Percentiles rank a stretch among this genome's conserved stretches.
These are phyloP conservation scores for Colletotrichum sp. DNA, from an alignment of 2,329 filamentous ascomycete species.

Conservation along the genomic window DNA sequence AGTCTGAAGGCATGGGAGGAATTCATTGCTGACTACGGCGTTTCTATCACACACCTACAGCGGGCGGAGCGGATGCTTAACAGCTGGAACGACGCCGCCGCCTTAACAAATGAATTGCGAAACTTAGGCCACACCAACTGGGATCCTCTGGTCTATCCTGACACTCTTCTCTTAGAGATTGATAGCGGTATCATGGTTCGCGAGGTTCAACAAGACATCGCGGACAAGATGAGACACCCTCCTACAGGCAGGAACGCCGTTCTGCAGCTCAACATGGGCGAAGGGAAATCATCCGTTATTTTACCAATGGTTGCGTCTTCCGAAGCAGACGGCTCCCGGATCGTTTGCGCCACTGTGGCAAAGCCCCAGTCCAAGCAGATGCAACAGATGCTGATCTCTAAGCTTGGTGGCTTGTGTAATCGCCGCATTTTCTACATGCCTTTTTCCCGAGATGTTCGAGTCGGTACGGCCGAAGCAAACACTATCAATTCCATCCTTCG, in stretches of 20 bases:
- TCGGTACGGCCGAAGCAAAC: slow-evolving; percentile 33
- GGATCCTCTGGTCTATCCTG: slow-evolving; percentile 55
- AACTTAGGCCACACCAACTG: slow-evolving; percentile 63
- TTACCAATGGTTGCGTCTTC: slow-evolving; percentile 64
- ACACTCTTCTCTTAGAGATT: slow-evolving; percentile 68
- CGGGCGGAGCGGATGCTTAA: slow-evolving; percentile 42
- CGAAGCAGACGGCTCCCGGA: slow-evolving; percentile 52
- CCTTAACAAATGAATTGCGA: slow-evolving; percentile 36
- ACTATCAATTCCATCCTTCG: slow-evolving; percentile 42
- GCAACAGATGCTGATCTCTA: slow-evolving; percentile 56
- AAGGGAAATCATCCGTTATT: slow-evolving; percentile 74
- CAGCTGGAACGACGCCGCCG: no score
- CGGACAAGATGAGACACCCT: slow-evolving; percentile 56
- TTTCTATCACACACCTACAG: slow-evolving; percentile 44
- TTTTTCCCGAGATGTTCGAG: slow-evolving; percentile 55
- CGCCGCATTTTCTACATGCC: slow-evolving; percentile 62
- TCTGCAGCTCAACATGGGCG: slow-evolving; percentile 75
- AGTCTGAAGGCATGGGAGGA: slow-evolving; percentile 37
- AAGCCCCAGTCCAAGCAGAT: slow-evolving; percentile 68
- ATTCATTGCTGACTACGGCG: slow-evolving; percentile 42
- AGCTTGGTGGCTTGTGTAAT: slow-evolving; percentile 60
- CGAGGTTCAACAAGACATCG: slow-evolving; percentile 62
- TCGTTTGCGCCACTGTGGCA: slow-evolving; percentile 64
- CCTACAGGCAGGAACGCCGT: slow-evolving; percentile 48
- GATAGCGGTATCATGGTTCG: slow-evolving; percentile 69